Base-by-base conservation (phyloP, 2,329 filamentous ascomycete species). In the Didymosphaeria variabile region DNA sequence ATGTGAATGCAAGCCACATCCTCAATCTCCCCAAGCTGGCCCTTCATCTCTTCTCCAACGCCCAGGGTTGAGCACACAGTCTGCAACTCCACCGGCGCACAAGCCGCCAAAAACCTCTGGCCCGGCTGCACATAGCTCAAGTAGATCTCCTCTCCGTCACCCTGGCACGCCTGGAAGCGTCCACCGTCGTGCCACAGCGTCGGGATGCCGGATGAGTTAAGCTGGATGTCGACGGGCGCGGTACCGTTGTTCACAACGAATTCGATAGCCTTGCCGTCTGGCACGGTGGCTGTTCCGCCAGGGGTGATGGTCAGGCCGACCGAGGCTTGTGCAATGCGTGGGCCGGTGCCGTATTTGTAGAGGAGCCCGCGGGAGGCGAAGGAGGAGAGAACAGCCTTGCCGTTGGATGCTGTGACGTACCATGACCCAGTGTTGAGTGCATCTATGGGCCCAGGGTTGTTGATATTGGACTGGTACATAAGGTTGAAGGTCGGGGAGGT, bases 261-360 rank as follows among this genome's bases (percentile, higher is more conserved):
- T n/a, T 56, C 34, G 23, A 62, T 46, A 17, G 60, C 17, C 31
- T 47, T 51, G n/a, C 44, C 38, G n/a, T 34, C 34, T 13, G 60
- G 60, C 1, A 62, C 60, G 4, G 60, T 62, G 9, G 60, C 56
- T 5, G 60, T 56, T 32, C 60, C 60, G n/a, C 60, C 60, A 5
- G 60, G 60, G 7, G 55, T 62, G 23, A 62, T 58, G 5, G 54
- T 46, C 12, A 62, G 52, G 34, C 60, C 56, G 8, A 34, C 38
- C 34, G 19, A 23, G 12, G 45, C 54, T 17, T 36, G 50, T 23
- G 40, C 57, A 23, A 59, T 44, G 42, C 12, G n/a, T n/a, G 51
- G 40, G 8, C 19, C 31, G 19, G 26, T 3, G 31, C 47, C 52
- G 51, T 55, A 59, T 42, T 55, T 32, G 51, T 59, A 55, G 42